These are phyloP conservation scores for Reutealis trisperma DNA, from an alignment of 345 rosid species.

Conservation along the genomic window DNA sequence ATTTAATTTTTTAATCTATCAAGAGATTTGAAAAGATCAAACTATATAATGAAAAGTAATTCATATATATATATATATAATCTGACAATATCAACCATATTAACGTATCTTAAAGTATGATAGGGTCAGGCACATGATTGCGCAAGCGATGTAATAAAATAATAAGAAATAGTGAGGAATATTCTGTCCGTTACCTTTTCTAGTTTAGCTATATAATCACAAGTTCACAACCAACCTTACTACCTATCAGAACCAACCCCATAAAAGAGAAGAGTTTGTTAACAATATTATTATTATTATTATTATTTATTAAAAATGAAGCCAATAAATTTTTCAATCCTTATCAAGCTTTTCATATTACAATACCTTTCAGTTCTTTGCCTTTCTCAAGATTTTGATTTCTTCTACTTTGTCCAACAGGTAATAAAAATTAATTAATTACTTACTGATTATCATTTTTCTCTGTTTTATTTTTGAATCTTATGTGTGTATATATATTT, in stretches of 20 bases:
- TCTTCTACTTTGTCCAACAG: constrained; percentile 88
- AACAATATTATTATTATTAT: neutral
- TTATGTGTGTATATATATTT: neutral
- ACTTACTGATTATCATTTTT: too few relatives aligned
- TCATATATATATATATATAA: too few relatives aligned
- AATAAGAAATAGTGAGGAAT: neutral
- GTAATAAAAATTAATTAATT: constrained; percentile 20
- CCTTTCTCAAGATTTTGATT: constrained; percentile 60
- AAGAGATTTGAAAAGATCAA: too few relatives aligned
- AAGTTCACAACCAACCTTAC: too few relatives aligned
- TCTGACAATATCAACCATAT: too few relatives aligned
- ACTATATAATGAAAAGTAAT: too few relatives aligned
- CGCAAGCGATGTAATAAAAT: neutral
- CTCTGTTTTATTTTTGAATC: neutral
- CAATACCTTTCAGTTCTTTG: constrained; percentile 48
- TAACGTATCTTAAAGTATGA: too few relatives aligned
- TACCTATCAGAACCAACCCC: neutral
- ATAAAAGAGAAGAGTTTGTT: neutral
- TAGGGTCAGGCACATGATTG: neutral
- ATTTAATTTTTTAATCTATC: too few relatives aligned
- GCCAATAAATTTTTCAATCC: constrained; percentile 18
- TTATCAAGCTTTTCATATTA: constrained; percentile 40
- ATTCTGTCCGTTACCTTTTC: neutral
- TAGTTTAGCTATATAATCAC: neutral
- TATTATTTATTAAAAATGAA: constrained; percentile 24